A percentile compares a stretch with the other conserved stretches of the same genome.
These are phyloP conservation scores for Colletotrichum tamarilloi DNA, from an alignment of 2,329 filamentous ascomycete genomes.

Conservation along the genomic window DNA sequence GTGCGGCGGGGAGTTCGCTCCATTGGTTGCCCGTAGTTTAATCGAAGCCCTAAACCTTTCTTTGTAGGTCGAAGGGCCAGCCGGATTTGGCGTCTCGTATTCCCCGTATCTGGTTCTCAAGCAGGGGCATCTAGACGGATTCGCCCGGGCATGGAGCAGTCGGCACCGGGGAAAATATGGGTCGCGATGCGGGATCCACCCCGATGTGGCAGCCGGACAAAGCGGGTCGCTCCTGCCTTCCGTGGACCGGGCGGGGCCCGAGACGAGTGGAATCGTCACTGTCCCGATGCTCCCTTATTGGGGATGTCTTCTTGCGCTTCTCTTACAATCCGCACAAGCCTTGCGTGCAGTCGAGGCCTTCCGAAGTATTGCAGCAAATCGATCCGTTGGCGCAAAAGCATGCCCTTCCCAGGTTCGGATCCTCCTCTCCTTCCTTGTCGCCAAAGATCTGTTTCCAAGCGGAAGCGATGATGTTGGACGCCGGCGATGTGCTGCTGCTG, in stretches of 20 bases:
- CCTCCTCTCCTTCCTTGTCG: constrained; percentile 2
- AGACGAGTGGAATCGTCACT: neutral
- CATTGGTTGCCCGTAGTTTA: neutral
- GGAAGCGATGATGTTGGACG: constrained; percentile 4
- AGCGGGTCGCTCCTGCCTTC: neutral
- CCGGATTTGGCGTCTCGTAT: too few relatives aligned
- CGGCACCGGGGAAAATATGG: too few relatives aligned
- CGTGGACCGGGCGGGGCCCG: neutral
- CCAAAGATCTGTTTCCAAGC: constrained; percentile 12
- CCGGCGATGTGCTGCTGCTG: neutral
- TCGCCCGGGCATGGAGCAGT: too few relatives aligned
- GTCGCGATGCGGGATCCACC: too few relatives aligned
- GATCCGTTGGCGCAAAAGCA: constrained; percentile 45
- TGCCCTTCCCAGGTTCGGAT: neutral
- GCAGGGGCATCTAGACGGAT: too few relatives aligned
- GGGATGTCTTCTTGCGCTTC: neutral
- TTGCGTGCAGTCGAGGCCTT: constrained; percentile 41
- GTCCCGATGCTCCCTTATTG: neutral
- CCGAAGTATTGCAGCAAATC: constrained; percentile 41
- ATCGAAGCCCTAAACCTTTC: neutral
- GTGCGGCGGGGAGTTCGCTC: neutral
- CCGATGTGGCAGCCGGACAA: too few relatives aligned
- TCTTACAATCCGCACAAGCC: constrained; percentile 44
- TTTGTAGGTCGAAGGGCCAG: neutral
- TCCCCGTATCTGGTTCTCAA: neutral